Conservation (phyloP, 371 early-diverging fungal species). For the Haplosporangium sp. region DNA sequence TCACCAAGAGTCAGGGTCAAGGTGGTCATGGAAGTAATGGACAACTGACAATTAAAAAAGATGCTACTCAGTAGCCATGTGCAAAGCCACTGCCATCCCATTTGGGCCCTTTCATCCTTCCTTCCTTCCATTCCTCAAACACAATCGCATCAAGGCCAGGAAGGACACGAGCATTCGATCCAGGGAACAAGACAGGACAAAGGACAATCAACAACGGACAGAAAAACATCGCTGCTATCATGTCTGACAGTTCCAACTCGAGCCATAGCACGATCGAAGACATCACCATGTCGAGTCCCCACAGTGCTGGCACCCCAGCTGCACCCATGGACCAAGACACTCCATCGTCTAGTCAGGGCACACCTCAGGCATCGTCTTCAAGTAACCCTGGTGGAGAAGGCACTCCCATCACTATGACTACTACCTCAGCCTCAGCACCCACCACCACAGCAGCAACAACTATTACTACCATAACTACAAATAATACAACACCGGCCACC, state of each 20-base stretch:
- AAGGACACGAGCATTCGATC: conserved; percentile 3
- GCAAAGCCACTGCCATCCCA: too few species aligned
- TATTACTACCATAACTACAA: conserved; percentile 5
- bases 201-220: not conserved
- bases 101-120: too few species aligned
- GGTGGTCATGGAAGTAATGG: too few species aligned
- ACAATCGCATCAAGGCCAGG: not conserved
- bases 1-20: too few species aligned
- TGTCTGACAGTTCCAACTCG: conserved; percentile 47
- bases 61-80: too few species aligned
- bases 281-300: conserved; percentile 46
- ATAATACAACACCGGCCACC: conserved; percentile 1
- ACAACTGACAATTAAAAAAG: too few species aligned
- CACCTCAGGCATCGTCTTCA: conserved; percentile 11
- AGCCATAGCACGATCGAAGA: conserved; percentile 46
- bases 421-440: conserved; percentile 14
- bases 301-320: conserved; percentile 20
- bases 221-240: not conserved
- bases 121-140: too few species aligned
- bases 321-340: conserved; percentile 30
- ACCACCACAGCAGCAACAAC: conserved; percentile 29
- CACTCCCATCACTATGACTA: not conserved
- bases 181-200: not conserved
- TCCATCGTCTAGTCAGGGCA: conserved; percentile 12
- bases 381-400: too few species aligned